Evolutionary conservation across 73 alveolate genomes (phyloP).

Genomic region (Loxodes magnus): DNA sequence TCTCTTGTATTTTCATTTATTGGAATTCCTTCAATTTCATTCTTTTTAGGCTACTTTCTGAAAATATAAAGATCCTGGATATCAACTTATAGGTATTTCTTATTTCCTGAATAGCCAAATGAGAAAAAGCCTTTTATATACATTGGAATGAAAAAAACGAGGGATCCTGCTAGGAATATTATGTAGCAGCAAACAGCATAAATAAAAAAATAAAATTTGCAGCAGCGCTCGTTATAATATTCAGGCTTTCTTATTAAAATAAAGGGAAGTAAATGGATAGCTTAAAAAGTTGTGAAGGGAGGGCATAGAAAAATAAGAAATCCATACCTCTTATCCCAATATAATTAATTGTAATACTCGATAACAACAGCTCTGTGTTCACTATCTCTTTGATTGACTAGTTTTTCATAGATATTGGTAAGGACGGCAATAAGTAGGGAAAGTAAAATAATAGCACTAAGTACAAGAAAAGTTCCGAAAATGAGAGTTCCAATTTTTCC

Average conservation of each 20-base stretch:
- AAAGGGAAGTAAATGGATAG: not conserved
- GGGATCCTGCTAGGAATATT: not conserved
- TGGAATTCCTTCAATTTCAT: too few relatives aligned
- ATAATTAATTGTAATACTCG: slow-evolving; percentile 34
- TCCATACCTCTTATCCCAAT: slow-evolving; percentile 52
- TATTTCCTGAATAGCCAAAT: too few relatives aligned
- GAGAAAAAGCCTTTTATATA: slow-evolving; percentile 6
- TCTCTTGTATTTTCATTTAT: too few relatives aligned
- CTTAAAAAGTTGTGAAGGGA: slow-evolving; percentile 29
- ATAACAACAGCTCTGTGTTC: slow-evolving; percentile 49
- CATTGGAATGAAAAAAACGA: not conserved
- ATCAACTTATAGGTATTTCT: too few relatives aligned
- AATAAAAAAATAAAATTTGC: not conserved
- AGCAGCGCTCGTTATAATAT: not conserved
- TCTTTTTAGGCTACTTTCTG: too few relatives aligned
- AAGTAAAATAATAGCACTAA: slow-evolving; percentile 37
- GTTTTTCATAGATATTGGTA: slow-evolving; percentile 41
- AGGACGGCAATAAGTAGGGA: slow-evolving; percentile 41
- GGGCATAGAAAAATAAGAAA: slow-evolving; percentile 37
- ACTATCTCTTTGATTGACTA: slow-evolving; percentile 36
- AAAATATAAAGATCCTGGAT: too few relatives aligned
- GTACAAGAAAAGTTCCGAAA: slow-evolving; percentile 33
- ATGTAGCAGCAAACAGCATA: not conserved
- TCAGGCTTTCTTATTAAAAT: not conserved
- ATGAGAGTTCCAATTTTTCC: slow-evolving; percentile 35